phyloP scores from a whole-genome alignment of 2,329 filamentous ascomycete species.

The Samsoniella hepiali region DNA sequence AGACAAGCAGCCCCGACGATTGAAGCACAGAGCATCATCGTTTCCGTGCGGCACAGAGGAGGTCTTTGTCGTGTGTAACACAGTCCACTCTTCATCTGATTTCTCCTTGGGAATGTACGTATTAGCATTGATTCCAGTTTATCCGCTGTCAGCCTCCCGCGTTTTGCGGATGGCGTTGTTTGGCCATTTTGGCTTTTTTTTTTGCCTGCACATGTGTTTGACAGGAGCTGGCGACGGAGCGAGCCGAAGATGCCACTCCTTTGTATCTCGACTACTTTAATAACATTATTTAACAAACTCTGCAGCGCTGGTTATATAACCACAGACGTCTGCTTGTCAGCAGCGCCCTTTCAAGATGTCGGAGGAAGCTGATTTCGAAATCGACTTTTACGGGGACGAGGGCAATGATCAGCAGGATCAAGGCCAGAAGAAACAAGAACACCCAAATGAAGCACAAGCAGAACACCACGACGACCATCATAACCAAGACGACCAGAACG shows the following conservation, averaged over 20 bases:
- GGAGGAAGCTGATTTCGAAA: conserved; percentile 69
- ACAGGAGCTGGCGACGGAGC: not conserved
- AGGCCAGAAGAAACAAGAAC: conserved; percentile 26
- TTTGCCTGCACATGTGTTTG: not conserved
- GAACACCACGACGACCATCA: conserved; percentile 28
- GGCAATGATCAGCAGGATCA: conserved; percentile 42
- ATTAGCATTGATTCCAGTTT: conserved; percentile 44
- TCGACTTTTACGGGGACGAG: conserved; percentile 67
- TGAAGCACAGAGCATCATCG: conserved; percentile 65
- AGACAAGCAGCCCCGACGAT: conserved; percentile 24
- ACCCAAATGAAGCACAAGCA: conserved; percentile 20
- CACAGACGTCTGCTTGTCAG: not conserved
- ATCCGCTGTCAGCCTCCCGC: conserved; percentile 33
- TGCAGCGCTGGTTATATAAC: conserved; percentile 15
- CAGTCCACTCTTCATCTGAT: conserved; percentile 21
- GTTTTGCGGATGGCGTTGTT: conserved; percentile 23
- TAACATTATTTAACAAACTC: conserved; percentile 18
- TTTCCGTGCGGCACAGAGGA: conserved; percentile 35
- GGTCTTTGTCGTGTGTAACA: conserved; percentile 43
- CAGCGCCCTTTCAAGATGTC: conserved; percentile 47
- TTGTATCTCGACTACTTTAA: conserved; percentile 20
- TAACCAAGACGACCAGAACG: conserved; percentile 41
- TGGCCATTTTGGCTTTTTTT: not conserved
- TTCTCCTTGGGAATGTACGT: conserved; percentile 51
- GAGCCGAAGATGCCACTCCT: not conserved